Evolutionary conservation across 495 filamentous ascomycete genomes (phyloP).

Genomic region (Pyrenula massariospora): DNA sequence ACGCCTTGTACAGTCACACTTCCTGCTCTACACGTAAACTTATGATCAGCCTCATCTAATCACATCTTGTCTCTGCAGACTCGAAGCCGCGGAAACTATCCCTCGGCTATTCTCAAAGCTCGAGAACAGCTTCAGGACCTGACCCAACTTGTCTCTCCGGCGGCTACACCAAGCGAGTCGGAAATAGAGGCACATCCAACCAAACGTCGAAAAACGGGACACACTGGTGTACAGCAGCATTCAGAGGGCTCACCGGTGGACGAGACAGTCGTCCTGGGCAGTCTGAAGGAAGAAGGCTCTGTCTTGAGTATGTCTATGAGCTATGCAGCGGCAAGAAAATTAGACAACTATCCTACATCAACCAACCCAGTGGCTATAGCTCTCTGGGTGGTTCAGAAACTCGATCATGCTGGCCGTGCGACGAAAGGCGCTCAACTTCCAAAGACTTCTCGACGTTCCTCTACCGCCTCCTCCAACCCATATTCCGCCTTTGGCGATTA

Average conservation of each 20-base stretch:
- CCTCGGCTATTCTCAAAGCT: no score
- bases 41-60: no score
- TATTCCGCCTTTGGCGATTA: neutral
- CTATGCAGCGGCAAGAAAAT: neutral
- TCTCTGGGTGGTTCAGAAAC: neutral
- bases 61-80: no score
- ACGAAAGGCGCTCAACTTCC: neutral
- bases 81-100: no score
- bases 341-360: neutral
- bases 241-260: neutral
- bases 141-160: no score
- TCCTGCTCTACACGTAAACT: no score
- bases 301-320: neutral
- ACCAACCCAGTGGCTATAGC: neutral
- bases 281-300: no score
- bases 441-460: neutral
- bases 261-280: no score
- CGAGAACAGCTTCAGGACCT: no score
- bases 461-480: neutral
- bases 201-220: neutral
- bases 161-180: no score
- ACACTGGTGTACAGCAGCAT: neutral
- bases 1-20: no score
- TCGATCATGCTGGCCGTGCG: neutral
- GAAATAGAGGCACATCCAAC: no score